Evolutionary conservation across 441 rosid species (phyloP), one percentile per base, ranked within the genome.

Genomic region (Cnidoscolus chayamansa): DNA sequence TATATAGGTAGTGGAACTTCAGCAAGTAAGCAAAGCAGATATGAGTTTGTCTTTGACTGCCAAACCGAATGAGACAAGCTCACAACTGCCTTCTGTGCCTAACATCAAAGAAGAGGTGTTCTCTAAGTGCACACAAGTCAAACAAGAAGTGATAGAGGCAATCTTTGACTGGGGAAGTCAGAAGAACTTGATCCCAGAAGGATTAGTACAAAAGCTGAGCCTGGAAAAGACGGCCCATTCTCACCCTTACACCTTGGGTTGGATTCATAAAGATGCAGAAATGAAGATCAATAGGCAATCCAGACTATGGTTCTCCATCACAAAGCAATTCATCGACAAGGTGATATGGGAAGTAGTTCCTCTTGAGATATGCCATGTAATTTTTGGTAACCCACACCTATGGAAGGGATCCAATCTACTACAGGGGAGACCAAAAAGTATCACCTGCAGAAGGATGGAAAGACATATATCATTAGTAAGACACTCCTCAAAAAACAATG

Each of bases 41-140:
- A 43, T 10, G 67, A 64, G 51, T 62, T 47, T 64, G 67, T 45
- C 67, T 45, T 64, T 45, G 67, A 64, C 45, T 53, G 54, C 54
- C 17, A 64, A 35, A 53, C 54, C 35, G 1, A 64, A 64, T 53
- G 67, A 45, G 67, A 45, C n/a, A 45, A 47, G 11, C 3, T 64
- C 32, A 8, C n/a, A 19, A 35, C 2, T 13, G 53, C 0, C 30
- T 5, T 13, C 8, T 6, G 0, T 10, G 0, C 13, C 7, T 0
- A 19, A 64, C 17, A 7, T 4, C 4, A 20, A 43, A 0, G 67
- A 64, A 47, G 67, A 64, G 4, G 25, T 25, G 10, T 64, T 17
- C 30, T n/a, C 67, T 19, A n/a, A 43, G 3, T 13, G 17, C 12
- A 64, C 45, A 35, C 67, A 64, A 47, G 67, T 64, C 11, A 64